Conservation (phyloP, 768 basidiomycete genomes). For the Tulasnella sp. region DNA sequence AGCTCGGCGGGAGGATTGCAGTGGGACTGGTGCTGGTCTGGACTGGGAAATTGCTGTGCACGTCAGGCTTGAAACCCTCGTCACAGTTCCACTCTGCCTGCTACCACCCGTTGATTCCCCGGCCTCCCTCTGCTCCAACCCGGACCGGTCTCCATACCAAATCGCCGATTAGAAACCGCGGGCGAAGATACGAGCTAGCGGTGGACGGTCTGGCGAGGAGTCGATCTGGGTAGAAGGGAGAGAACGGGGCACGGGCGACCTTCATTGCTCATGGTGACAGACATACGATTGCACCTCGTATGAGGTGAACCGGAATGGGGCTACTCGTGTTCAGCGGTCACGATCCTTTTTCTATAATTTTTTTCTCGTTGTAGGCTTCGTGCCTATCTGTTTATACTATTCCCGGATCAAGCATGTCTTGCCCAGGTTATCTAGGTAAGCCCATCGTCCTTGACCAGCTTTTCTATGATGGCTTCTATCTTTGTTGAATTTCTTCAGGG, state of each 20-base stretch:
- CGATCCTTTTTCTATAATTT: neutral
- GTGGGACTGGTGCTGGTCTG: neutral
- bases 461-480: neutral
- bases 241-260: constrained; percentile 2
- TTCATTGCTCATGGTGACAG: constrained; percentile 8
- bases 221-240: neutral
- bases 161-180: neutral
- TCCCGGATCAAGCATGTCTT: neutral
- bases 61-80: neutral
- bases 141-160: neutral
- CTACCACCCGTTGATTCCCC: neutral
- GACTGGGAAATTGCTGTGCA: neutral
- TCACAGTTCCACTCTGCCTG: constrained; percentile 1
- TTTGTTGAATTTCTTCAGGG: constrained; percentile 10
- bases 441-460: neutral
- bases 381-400: neutral
- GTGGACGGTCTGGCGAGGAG: neutral
- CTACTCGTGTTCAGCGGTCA: constrained; percentile 8
- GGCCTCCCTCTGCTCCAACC: neutral
- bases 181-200: constrained; percentile 10
- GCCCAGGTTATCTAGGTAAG: neutral
- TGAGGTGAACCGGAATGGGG: constrained; percentile 6
- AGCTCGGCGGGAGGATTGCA: constrained; percentile 10
- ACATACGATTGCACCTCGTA: constrained; percentile 6
- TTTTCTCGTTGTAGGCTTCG: constrained; percentile 5